Percentiles rank a stretch among this genome's conserved stretches.
These are phyloP conservation scores for Aspergillus mulundensis DNA, from an alignment of 495 filamentous ascomycete genomes.

Conservation along the genomic window DNA sequence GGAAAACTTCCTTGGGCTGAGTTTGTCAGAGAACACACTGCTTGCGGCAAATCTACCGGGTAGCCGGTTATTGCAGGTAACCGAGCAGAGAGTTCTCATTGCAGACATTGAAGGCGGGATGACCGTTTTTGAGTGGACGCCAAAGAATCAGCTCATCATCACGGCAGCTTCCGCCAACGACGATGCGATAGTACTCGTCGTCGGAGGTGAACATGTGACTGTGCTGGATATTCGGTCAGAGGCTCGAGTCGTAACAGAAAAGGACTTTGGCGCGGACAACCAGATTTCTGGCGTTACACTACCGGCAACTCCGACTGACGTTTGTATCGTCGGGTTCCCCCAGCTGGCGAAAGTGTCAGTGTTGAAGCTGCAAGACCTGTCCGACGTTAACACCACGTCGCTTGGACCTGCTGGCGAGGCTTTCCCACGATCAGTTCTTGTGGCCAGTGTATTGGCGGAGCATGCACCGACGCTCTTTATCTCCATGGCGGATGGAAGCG, in stretches of 20 bases:
- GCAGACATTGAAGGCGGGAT: conserved; percentile 68
- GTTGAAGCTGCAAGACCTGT: conserved; percentile 58
- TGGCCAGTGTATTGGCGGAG: conserved; percentile 64
- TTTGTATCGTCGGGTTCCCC: conserved; percentile 82
- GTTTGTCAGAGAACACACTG: conserved; percentile 68
- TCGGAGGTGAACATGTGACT: conserved; percentile 63
- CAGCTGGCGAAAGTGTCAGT: conserved; percentile 69
- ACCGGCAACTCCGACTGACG: conserved; percentile 39
- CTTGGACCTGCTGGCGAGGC: conserved; percentile 56
- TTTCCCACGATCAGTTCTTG: conserved; percentile 75
- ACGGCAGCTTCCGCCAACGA: conserved; percentile 75
- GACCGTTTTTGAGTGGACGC: conserved; percentile 63
- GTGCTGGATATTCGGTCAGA: conserved; percentile 60
- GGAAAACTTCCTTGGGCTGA: conserved; percentile 64
- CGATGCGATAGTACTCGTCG: conserved; percentile 62
- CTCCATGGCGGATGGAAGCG: conserved; percentile 91
- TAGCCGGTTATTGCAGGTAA: conserved; percentile 73
- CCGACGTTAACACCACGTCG: conserved; percentile 58
- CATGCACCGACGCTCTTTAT: conserved; percentile 75
- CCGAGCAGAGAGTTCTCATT: conserved; percentile 55
- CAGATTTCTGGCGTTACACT: conserved; percentile 84
- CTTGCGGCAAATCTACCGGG: conserved; percentile 59
- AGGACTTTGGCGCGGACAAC: conserved; percentile 57
- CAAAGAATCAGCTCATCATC: conserved; percentile 55
- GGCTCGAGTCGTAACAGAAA: conserved; percentile 50